A percentile compares a stretch with the other conserved stretches of the same genome.
Conservation (phyloP, 768 basidiomycete genomes). For the Tricholoma sp. region DNA sequence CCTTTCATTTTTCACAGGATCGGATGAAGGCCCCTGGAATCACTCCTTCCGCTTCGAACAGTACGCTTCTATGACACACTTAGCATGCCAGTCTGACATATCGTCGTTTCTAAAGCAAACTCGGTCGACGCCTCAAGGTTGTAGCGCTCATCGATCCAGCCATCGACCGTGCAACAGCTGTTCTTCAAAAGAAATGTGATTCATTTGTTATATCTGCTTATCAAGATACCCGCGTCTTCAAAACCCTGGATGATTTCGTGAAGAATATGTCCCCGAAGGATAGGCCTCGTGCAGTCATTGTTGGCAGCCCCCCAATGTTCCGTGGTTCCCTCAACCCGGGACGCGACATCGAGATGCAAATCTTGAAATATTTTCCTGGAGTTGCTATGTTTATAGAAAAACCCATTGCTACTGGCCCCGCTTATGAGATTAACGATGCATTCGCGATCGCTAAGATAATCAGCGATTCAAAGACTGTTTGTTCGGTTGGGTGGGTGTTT, state of each 20-base stretch:
- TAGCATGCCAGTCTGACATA: not conserved
- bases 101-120: constrained; percentile 52
- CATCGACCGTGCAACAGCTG: constrained; percentile 70
- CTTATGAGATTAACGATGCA: constrained; percentile 58
- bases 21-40: constrained; percentile 88
- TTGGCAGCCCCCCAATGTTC: constrained; percentile 93
- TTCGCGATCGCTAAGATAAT: constrained; percentile 73
- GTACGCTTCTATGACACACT: constrained; percentile 34
- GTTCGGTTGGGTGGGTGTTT: constrained; percentile 75
- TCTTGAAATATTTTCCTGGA: constrained; percentile 83
- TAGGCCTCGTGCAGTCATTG: constrained; percentile 75
- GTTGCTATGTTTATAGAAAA: constrained; percentile 91
- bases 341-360: constrained; percentile 83
- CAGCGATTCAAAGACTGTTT: constrained; percentile 63
- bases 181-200: constrained; percentile 85
- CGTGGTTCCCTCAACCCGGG: constrained; percentile 72
- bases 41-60: constrained; percentile 89
- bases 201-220: constrained; percentile 94
- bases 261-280: constrained; percentile 59
- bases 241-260: constrained; percentile 81
- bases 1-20: constrained; percentile 43
- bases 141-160: constrained; percentile 92
- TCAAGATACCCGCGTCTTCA: constrained; percentile 79
- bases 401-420: constrained; percentile 80
- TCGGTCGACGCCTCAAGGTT: constrained; percentile 93